Conservation (phyloP, 2,329 filamentous ascomycete genomes). For the Xylariomycetidae sp. region DNA sequence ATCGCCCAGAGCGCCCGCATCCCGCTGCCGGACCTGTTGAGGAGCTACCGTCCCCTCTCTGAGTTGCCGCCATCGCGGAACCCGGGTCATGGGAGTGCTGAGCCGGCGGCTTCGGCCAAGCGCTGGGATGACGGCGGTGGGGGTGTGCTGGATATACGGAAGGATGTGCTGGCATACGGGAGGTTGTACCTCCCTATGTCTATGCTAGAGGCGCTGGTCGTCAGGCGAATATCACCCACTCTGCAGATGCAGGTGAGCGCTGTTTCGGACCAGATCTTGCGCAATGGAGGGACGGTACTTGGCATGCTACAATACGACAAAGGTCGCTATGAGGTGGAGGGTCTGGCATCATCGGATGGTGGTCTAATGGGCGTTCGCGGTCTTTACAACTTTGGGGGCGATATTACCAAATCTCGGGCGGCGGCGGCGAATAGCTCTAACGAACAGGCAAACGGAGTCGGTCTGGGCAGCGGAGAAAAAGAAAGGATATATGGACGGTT, state of each 20-base stretch:
- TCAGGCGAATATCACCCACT: slow-evolving; percentile 71
- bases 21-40: slow-evolving; percentile 71
- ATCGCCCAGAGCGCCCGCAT: slow-evolving; percentile 68
- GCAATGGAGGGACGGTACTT: slow-evolving; percentile 71
- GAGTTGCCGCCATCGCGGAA: slow-evolving; percentile 40
- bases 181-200: slow-evolving; percentile 79
- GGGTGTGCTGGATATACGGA: slow-evolving; percentile 6
- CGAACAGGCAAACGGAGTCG: slow-evolving; percentile 17
- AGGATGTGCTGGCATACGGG: slow-evolving; percentile 66
- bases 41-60: slow-evolving; percentile 75
- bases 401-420: slow-evolving; percentile 40
- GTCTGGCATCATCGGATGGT: slow-evolving; percentile 87
- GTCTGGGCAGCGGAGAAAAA: slow-evolving; percentile 31
- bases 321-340: slow-evolving; percentile 84
- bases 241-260: slow-evolving; percentile 76
- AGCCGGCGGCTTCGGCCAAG: slow-evolving; percentile 10
- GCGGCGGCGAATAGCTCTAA: slow-evolving; percentile 9
- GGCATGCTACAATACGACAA: slow-evolving; percentile 75
- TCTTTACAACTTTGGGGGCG: slow-evolving; percentile 88
- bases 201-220: slow-evolving; percentile 78
- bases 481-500: slow-evolving; percentile 75
- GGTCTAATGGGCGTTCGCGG: slow-evolving; percentile 82
- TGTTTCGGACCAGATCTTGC: slow-evolving; percentile 66
- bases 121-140: slow-evolving; percentile 17
- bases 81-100: not conserved